Percentiles rank a stretch among this genome's conserved stretches.
Conservation (phyloP, 129 eudicot genomes). For the Rutidosis leptorrhynchoides region DNA sequence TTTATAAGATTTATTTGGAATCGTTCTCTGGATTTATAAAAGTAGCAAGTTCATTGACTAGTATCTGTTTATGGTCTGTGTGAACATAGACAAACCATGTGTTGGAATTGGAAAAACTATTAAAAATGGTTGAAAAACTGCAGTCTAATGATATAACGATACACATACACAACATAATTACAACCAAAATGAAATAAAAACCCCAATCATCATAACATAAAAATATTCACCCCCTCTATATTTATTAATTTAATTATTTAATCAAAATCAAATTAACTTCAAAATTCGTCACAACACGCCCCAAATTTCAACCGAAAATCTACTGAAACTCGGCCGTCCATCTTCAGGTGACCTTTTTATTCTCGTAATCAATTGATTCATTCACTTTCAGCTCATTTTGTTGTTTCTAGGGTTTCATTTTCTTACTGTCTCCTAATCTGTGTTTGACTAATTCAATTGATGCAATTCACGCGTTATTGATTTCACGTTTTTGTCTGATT, state of each 20-base stretch:
- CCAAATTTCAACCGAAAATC: neutral
- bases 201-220: slow-evolving; percentile 23
- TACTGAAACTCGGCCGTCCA: neutral
- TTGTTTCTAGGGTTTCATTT: slow-evolving; percentile 31
- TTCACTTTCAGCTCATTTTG: neutral
- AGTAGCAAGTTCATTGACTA: too few species aligned
- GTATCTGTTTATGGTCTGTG: too few species aligned
- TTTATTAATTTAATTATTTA: too few species aligned
- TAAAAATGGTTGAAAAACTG: slow-evolving; percentile 24
- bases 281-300: slow-evolving; percentile 2
- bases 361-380: neutral
- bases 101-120: neutral
- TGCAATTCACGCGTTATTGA: slow-evolving; percentile 28
- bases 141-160: slow-evolving; percentile 15
- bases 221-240: slow-evolving; percentile 10
- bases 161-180: slow-evolving; percentile 8
- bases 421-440: neutral
- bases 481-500: slow-evolving; percentile 14
- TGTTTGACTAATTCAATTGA: slow-evolving; percentile 29
- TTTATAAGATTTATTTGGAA: too few species aligned
- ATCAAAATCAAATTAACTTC: slow-evolving; percentile 2
- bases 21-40: too few species aligned
- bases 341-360: slow-evolving; percentile 26
- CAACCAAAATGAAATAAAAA: slow-evolving; percentile 12
- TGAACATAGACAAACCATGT: slow-evolving; percentile 1